A percentile compares a stretch with the other conserved stretches of the same genome.
Evolutionary conservation across 2,329 filamentous ascomycete genomes (phyloP).

Genomic region (Sclerotinia spermophila): DNA sequence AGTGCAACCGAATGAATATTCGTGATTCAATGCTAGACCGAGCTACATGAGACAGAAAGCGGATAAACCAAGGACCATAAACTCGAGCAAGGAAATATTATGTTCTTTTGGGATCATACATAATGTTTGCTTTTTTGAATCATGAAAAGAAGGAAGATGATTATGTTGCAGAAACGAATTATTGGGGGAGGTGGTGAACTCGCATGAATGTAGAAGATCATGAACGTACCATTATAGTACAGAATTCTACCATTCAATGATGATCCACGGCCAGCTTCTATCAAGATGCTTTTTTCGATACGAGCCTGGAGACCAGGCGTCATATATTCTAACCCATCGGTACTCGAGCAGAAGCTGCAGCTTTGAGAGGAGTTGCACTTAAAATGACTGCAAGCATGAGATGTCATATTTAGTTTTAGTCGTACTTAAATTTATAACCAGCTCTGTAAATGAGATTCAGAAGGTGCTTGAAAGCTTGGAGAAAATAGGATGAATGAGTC

Average conservation of each 20-base stretch:
- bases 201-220: neutral
- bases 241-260: neutral
- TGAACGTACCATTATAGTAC: neutral
- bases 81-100: no score
- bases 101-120: no score
- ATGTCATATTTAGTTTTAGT: neutral
- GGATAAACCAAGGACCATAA: no score
- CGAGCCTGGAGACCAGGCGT: neutral
- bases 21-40: no score
- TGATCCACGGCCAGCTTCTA: neutral
- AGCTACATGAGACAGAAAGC: no score
- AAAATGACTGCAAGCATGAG: neutral
- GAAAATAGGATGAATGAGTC: neutral
- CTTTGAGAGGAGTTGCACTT: neutral
- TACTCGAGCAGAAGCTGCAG: neutral
- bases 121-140: no score
- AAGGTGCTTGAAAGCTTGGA: neutral
- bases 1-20: no score
- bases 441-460: neutral
- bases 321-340: neutral
- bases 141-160: neutral
- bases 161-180: neutral
- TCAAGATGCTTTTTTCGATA: neutral
- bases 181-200: neutral
- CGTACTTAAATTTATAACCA: neutral